phyloP scores from a whole-genome alignment of 2,329 filamentous ascomycete species.

The Chrysoporthe puriensis region DNA sequence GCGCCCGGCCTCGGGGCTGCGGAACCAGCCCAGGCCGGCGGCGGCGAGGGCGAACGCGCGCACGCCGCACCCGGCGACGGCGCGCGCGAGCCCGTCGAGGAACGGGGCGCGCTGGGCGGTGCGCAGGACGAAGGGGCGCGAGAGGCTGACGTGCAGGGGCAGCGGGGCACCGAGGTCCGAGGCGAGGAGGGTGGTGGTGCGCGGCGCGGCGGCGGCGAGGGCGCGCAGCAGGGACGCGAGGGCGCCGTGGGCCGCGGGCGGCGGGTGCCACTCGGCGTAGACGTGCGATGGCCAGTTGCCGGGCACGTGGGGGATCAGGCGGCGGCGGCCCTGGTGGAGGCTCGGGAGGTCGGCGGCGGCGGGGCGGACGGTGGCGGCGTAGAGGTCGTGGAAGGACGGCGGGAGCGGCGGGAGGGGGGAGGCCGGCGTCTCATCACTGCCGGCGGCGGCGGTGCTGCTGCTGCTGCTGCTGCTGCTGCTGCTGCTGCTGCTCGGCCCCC shows the following conservation, averaged over 20 bases:
- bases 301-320: conserved; percentile 79
- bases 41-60: conserved; percentile 38
- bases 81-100: conserved; percentile 54
- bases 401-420: conserved; percentile 72
- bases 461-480: background rate
- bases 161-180: conserved; percentile 78
- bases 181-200: conserved; percentile 69
- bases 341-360: conserved; percentile 80
- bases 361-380: conserved; percentile 78
- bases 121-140: conserved; percentile 74
- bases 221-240: conserved; percentile 49
- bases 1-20: conserved; percentile 63
- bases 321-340: conserved; percentile 82
- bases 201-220: conserved; percentile 39
- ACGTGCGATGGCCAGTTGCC: conserved; percentile 94
- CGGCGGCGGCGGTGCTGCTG: background rate
- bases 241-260: conserved; percentile 47
- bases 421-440: background rate
- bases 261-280: conserved; percentile 82
- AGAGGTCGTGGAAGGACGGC: conserved; percentile 82
- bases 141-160: conserved; percentile 90
- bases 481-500: background rate
- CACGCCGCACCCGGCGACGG: conserved; percentile 40
- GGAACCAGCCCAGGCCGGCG: conserved; percentile 51
- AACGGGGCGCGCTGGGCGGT: conserved; percentile 76